A percentile compares a stretch with the other conserved stretches of the same genome.
phyloP scores from a whole-genome alignment of 352 stramenopile genomes.

The Achlya hypogyna region DNA sequence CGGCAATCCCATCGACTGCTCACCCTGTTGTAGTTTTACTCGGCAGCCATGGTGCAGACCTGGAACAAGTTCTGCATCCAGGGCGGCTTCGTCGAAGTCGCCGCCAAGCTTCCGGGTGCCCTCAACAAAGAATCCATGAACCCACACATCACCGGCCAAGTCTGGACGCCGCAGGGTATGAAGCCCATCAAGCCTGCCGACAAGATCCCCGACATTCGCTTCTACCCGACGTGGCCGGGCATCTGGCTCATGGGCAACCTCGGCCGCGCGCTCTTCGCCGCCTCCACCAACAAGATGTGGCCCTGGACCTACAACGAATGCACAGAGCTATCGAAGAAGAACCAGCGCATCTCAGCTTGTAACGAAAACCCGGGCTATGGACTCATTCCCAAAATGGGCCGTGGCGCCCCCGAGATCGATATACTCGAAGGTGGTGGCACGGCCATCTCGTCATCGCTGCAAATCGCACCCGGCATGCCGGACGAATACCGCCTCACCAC shows the following conservation, averaged over 20 bases:
- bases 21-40: conserved; percentile 39
- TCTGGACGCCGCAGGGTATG: conserved; percentile 15
- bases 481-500: conserved; percentile 33
- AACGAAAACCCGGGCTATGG: conserved; percentile 86
- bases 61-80: conserved; percentile 96
- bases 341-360: conserved; percentile 83
- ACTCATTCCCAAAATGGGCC: conserved; percentile 79
- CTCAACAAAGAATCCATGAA: conserved; percentile 51
- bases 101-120: conserved; percentile 83
- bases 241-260: conserved; percentile 95
- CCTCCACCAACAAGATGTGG: conserved; percentile 90
- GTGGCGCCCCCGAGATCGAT: conserved; percentile 93
- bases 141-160: conserved; percentile 35
- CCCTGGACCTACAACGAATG: conserved; percentile 93
- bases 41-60: conserved; percentile 82
- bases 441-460: conserved; percentile 63
- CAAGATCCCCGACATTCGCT: conserved; percentile 22
- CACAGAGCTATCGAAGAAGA: conserved; percentile 42
- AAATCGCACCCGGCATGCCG: conserved; percentile 56
- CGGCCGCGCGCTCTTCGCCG: conserved; percentile 90
- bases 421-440: conserved; percentile 82
- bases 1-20: neutral
- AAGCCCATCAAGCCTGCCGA: conserved; percentile 2
- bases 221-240: conserved; percentile 85
- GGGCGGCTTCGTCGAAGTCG: conserved; percentile 88